Conservation (phyloP, 2,329 filamentous ascomycete species). For the Neopestalotiopsis sp. region DNA sequence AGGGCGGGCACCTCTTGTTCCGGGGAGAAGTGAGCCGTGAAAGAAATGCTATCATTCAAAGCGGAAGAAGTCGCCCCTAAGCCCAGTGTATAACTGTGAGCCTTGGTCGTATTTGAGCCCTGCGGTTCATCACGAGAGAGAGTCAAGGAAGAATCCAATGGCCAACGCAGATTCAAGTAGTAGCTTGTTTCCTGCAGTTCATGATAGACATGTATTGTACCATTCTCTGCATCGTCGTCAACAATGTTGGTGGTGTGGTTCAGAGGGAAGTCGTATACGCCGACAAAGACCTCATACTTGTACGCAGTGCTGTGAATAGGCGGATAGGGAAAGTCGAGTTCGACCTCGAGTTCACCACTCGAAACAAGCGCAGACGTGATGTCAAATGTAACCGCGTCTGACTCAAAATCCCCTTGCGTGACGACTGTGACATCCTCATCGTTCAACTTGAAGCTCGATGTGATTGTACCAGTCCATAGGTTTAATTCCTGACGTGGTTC, state of each 20-base stretch:
- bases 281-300: slow-evolving; percentile 51
- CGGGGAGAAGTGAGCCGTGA: slow-evolving; percentile 42
- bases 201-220: slow-evolving; percentile 41
- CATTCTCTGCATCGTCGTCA: slow-evolving; percentile 16
- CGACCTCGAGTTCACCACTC: slow-evolving; percentile 39
- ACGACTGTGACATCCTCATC: slow-evolving; percentile 38
- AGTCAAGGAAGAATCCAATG: slow-evolving; percentile 25
- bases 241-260: slow-evolving; percentile 40
- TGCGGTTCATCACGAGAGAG: slow-evolving; percentile 31
- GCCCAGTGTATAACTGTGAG: slow-evolving; percentile 41
- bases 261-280: slow-evolving; percentile 43
- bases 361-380: slow-evolving; percentile 42
- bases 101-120: slow-evolving; percentile 30
- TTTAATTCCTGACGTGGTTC: slow-evolving; percentile 41
- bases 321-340: slow-evolving; percentile 50
- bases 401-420: slow-evolving; percentile 44
- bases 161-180: slow-evolving; percentile 44
- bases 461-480: slow-evolving; percentile 45
- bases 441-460: slow-evolving; percentile 41
- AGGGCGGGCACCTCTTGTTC: slow-evolving; percentile 29
- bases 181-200: slow-evolving; percentile 45
- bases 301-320: slow-evolving; percentile 45
- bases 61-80: slow-evolving; percentile 13
- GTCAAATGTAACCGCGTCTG: slow-evolving; percentile 43
- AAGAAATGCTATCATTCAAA: slow-evolving; percentile 27